Evolutionary conservation across 1,284 basidiomycete species (phyloP).

Genomic region (Apiotrichum porosum): DNA sequence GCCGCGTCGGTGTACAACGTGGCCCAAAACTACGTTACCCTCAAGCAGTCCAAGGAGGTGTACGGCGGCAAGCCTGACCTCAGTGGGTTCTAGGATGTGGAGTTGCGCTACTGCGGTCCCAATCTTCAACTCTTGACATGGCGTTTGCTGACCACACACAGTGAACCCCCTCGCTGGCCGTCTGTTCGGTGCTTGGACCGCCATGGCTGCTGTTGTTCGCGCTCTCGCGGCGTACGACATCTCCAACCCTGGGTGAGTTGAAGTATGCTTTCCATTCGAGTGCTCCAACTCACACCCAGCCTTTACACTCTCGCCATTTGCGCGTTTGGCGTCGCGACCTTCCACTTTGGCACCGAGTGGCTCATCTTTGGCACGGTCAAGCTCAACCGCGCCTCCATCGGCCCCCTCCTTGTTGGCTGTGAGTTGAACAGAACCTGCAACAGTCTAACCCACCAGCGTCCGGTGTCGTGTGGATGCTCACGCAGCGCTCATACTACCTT

Average conservation of each 20-base stretch:
- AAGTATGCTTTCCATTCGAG: neutral
- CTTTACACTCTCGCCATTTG: conserved; percentile 82
- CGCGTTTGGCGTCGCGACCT: conserved; percentile 83
- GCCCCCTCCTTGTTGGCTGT: conserved; percentile 84
- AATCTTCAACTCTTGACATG: neutral
- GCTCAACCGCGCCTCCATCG: conserved; percentile 60
- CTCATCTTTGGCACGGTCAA: conserved; percentile 76
- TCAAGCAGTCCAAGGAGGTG: conserved; percentile 69
- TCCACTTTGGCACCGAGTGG: conserved; percentile 81
- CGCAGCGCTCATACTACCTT: conserved; percentile 33
- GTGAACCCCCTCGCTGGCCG: conserved; percentile 79
- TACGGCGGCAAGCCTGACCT: conserved; percentile 60
- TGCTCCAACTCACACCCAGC: conserved; percentile 51
- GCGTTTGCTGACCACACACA: conserved; percentile 40
- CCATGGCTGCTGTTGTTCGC: conserved; percentile 73
- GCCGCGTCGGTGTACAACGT: conserved; percentile 75
- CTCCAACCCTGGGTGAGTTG: conserved; percentile 64
- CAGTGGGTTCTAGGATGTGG: conserved; percentile 36
- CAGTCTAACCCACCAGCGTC: conserved; percentile 14
- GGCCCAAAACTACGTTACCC: conserved; percentile 71
- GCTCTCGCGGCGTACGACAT: conserved; percentile 84
- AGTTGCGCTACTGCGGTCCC: no score
- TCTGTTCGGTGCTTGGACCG: conserved; percentile 83
- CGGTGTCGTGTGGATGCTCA: conserved; percentile 31
- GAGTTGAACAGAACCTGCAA: conserved; percentile 44